A percentile compares a stretch with the other conserved stretches of the same genome.
phyloP scores from a whole-genome alignment of 345 rosid genomes.

The Syzygium aromaticum region DNA sequence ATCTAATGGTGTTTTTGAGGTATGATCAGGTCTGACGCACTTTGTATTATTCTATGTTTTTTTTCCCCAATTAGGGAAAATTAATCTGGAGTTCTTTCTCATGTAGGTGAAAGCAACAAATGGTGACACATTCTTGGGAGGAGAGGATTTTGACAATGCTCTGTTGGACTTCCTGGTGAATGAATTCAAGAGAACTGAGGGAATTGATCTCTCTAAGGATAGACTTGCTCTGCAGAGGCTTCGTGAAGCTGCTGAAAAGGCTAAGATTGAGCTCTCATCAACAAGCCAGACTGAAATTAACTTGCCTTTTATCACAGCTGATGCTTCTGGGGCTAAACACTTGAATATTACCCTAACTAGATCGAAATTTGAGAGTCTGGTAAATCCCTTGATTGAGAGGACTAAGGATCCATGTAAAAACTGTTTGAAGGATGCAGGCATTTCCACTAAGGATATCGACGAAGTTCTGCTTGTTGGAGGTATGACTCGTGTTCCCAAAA shows the following conservation, averaged over 20 bases:
- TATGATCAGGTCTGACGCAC: neutral
- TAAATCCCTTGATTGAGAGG: slow-evolving; percentile 21
- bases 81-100: neutral
- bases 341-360: slow-evolving; percentile 25
- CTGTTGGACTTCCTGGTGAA: slow-evolving; percentile 24
- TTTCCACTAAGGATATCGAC: slow-evolving; percentile 19
- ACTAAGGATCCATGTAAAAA: slow-evolving; percentile 19
- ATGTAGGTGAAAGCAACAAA: slow-evolving; percentile 37
- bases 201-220: slow-evolving; percentile 26
- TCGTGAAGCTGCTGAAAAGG: slow-evolving; percentile 31
- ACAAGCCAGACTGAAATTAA: slow-evolving; percentile 27
- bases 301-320: slow-evolving; percentile 31
- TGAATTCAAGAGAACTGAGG: slow-evolving; percentile 21
- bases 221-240: slow-evolving; percentile 32
- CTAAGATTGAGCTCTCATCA: slow-evolving; percentile 32
- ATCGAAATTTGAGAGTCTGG: slow-evolving; percentile 23
- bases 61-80: neutral
- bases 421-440: slow-evolving; percentile 31
- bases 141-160: slow-evolving; percentile 34
- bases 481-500: slow-evolving; percentile 36
- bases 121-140: slow-evolving; percentile 39
- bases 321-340: slow-evolving; percentile 32
- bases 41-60: neutral
- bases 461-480: slow-evolving; percentile 35
- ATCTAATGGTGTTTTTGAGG: slow-evolving; percentile 40